Evolutionary conservation across 2,329 filamentous ascomycete species (phyloP).

Genomic region (Clarireedia monteithiana): DNA sequence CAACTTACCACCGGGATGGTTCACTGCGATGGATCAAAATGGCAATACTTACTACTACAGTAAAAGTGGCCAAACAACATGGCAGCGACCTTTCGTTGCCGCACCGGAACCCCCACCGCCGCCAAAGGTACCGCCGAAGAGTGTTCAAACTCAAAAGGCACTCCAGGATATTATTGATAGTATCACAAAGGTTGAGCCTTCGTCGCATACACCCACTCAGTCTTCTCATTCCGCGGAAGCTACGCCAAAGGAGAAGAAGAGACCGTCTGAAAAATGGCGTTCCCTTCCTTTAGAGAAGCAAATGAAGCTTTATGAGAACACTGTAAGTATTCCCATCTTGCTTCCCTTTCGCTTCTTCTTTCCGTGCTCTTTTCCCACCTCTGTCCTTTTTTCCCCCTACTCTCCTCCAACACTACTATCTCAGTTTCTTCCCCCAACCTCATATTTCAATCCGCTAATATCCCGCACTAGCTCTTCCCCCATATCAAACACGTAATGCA

Average conservation of each 20-base stretch:
- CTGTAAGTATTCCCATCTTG: constrained; percentile 48
- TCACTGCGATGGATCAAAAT: constrained; percentile 59
- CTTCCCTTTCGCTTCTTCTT: too few relatives aligned
- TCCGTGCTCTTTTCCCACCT: background rate
- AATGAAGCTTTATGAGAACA: constrained; percentile 92
- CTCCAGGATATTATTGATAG: constrained; percentile 81
- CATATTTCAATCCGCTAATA: too few relatives aligned
- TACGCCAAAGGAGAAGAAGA: constrained; percentile 46
- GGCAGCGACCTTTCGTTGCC: constrained; percentile 67
- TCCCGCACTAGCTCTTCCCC: constrained; percentile 54
- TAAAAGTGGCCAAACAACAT: constrained; percentile 68
- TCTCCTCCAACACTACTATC: background rate
- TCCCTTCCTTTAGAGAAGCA: constrained; percentile 71
- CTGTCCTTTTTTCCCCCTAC: background rate
- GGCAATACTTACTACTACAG: constrained; percentile 84
- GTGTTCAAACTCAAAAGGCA: constrained; percentile 51
- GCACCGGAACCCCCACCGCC: constrained; percentile 44
- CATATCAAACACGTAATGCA: constrained; percentile 80
- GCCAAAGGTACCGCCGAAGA: constrained; percentile 44
- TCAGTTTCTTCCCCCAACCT: constrained; percentile 12
- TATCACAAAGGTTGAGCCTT: constrained; percentile 57
- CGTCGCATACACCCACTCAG: constrained; percentile 42
- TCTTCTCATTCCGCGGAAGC: constrained; percentile 51
- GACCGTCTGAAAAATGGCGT: constrained; percentile 64
- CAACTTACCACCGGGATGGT: constrained; percentile 79